Conservation (phyloP, 345 rosid genomes). For the Eucalyptus rudis region DNA sequence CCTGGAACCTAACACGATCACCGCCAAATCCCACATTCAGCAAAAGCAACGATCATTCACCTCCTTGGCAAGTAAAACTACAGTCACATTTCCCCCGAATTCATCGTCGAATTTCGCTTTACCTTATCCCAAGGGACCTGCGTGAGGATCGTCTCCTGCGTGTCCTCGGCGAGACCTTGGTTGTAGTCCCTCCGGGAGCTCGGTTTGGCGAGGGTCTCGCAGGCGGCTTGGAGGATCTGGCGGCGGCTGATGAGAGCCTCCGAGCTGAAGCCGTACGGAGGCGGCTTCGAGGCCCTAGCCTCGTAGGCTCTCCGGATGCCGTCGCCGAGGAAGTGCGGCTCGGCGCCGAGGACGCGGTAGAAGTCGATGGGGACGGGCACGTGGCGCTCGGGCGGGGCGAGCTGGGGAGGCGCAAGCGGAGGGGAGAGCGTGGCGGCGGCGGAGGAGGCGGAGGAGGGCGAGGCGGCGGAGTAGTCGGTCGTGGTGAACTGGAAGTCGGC, state of each 20-base stretch:
- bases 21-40: background rate
- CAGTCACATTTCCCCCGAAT: background rate
- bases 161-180: conserved; percentile 61
- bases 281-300: conserved; percentile 82
- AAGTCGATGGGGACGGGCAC: conserved; percentile 60
- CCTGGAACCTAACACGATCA: conserved; percentile 69
- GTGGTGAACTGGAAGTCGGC: conserved; percentile 72
- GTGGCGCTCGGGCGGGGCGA: conserved; percentile 39
- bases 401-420: conserved; percentile 17
- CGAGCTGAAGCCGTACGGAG: conserved; percentile 70
- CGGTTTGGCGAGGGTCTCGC: conserved; percentile 63
- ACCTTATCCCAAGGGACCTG: conserved; percentile 92
- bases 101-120: background rate
- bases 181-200: conserved; percentile 66
- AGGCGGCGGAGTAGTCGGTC: conserved; percentile 18
- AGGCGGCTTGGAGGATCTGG: conserved; percentile 88
- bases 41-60: background rate
- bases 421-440: conserved; percentile 16
- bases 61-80: background rate
- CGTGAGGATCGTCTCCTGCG: conserved; percentile 38
- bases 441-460: conserved; percentile 11
- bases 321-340: conserved; percentile 86
- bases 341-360: conserved; percentile 78
- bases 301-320: conserved; percentile 77
- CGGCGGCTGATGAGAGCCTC: conserved; percentile 74